phyloP scores from a whole-genome alignment of 2,329 filamentous ascomycete genomes.

The Diaporthe capsici region DNA sequence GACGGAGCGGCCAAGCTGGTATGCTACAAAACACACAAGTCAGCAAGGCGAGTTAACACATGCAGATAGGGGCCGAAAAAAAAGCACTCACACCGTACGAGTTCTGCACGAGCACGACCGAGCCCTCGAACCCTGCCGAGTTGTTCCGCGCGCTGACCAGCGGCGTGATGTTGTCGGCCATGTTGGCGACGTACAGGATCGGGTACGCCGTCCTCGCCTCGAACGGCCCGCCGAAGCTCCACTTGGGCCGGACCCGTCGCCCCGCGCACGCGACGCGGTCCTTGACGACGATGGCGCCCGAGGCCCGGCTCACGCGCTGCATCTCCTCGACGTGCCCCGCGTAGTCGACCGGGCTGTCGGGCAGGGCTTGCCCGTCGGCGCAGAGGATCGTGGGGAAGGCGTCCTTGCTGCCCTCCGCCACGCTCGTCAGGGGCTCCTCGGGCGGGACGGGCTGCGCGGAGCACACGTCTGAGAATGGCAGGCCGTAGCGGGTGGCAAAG shows the following conservation, averaged over 20 bases:
- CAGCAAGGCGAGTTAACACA: background rate
- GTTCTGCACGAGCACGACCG: slow-evolving; percentile 63
- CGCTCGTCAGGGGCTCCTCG: slow-evolving; percentile 48
- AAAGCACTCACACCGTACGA: slow-evolving; percentile 61
- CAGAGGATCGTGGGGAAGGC: slow-evolving; percentile 63
- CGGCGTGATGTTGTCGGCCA: slow-evolving; percentile 63
- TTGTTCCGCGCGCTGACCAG: slow-evolving; percentile 58
- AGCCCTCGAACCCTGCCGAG: slow-evolving; percentile 59
- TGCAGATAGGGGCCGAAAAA: too few relatives aligned
- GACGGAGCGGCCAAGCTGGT: slow-evolving; percentile 62
- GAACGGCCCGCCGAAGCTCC: slow-evolving; percentile 54
- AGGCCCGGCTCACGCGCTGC: slow-evolving; percentile 54
- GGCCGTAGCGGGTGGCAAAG: slow-evolving; percentile 45
- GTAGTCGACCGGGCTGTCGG: slow-evolving; percentile 53
- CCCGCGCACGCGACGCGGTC: slow-evolving; percentile 58
- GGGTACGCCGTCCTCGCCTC: slow-evolving; percentile 56
- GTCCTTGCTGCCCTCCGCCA: slow-evolving; percentile 55
- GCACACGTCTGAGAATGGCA: slow-evolving; percentile 48
- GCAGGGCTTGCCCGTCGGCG: slow-evolving; percentile 54
- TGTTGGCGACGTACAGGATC: slow-evolving; percentile 59
- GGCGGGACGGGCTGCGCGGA: slow-evolving; percentile 50
- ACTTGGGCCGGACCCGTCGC: slow-evolving; percentile 55
- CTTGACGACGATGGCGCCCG: slow-evolving; percentile 59
- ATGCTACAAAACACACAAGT: slow-evolving; percentile 55
- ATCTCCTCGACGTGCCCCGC: slow-evolving; percentile 52